Evolutionary conservation across 192 early-diverging fungal species (phyloP).

Genomic region (Backusella mclennaniae): DNA sequence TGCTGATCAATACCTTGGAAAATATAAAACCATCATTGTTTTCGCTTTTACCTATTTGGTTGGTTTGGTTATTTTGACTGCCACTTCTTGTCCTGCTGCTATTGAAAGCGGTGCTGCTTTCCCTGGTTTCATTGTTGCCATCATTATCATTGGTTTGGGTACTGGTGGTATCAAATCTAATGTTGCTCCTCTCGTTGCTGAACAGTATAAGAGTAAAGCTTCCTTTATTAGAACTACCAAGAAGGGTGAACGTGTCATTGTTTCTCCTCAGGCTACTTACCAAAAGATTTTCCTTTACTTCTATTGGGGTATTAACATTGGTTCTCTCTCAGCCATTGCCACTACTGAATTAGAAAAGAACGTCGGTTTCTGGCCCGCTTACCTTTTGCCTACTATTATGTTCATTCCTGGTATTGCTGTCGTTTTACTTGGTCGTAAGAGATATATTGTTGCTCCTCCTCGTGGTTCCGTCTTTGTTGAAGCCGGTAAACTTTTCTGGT

Average conservation of each 20-base stretch:
- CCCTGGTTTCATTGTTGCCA: conserved; percentile 65
- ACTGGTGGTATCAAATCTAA: conserved; percentile 81
- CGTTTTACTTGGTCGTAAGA: conserved; percentile 51
- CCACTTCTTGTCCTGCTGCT: conserved; percentile 58
- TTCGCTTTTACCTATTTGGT: conserved; percentile 63
- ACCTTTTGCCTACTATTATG: conserved; percentile 53
- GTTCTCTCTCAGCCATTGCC: conserved; percentile 59
- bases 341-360: conserved; percentile 60
- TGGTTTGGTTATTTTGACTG: conserved; percentile 60
- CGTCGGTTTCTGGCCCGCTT: conserved; percentile 58
- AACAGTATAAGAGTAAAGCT: conserved; percentile 58
- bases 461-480: conserved; percentile 59
- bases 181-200: conserved; percentile 75
- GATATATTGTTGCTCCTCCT: conserved; percentile 53
- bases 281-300: conserved; percentile 85
- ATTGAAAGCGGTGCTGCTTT: conserved; percentile 55
- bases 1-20: conserved; percentile 73
- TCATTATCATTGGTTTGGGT: conserved; percentile 72
- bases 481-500: conserved; percentile 42
- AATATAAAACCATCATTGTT: conserved; percentile 68
- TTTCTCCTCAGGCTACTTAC: conserved; percentile 62
- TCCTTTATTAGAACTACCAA: conserved; percentile 57
- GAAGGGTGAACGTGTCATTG: conserved; percentile 56
- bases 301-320: conserved; percentile 75
- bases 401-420: conserved; percentile 52